phyloP scores from a whole-genome alignment of 768 basidiomycete species.

The Gautieria morchelliformis region DNA sequence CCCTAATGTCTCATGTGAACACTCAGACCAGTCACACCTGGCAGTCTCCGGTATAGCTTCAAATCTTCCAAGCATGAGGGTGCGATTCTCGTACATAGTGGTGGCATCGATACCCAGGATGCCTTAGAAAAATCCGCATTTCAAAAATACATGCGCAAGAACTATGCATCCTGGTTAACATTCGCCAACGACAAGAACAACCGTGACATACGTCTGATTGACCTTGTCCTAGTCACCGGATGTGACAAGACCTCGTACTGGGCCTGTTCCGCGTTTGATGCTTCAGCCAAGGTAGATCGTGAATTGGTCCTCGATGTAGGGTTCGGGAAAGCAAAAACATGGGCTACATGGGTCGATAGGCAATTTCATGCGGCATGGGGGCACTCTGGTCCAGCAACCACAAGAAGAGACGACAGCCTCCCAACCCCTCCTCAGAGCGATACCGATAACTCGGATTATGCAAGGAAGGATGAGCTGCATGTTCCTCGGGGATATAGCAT shows the following conservation, averaged over 20 bases:
- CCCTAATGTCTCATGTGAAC: not conserved
- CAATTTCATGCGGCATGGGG: not conserved
- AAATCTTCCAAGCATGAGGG: not conserved
- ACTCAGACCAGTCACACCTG: not conserved
- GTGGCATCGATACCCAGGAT: not conserved
- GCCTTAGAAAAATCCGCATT: not conserved
- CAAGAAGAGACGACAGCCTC: not conserved
- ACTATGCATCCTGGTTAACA: not conserved
- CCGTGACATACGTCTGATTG: not conserved
- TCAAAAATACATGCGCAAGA: not conserved
- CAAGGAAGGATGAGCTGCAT: too few relatives aligned
- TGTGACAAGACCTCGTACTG: not conserved
- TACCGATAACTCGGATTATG: too few relatives aligned
- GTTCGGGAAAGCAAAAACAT: not conserved
- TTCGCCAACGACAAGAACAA: not conserved
- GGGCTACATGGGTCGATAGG: not conserved
- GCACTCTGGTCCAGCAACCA: not conserved
- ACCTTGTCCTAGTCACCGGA: not conserved
- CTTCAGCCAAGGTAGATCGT: not conserved
- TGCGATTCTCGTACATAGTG: not conserved
- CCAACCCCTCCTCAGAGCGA: not conserved
- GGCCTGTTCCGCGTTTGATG: not conserved
- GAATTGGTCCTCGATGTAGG: not conserved
- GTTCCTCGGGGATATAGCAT: too few relatives aligned
- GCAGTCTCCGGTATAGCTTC: not conserved